Conservation (phyloP, 352 stramenopile genomes). For the Thalassiosira exigua region DNA sequence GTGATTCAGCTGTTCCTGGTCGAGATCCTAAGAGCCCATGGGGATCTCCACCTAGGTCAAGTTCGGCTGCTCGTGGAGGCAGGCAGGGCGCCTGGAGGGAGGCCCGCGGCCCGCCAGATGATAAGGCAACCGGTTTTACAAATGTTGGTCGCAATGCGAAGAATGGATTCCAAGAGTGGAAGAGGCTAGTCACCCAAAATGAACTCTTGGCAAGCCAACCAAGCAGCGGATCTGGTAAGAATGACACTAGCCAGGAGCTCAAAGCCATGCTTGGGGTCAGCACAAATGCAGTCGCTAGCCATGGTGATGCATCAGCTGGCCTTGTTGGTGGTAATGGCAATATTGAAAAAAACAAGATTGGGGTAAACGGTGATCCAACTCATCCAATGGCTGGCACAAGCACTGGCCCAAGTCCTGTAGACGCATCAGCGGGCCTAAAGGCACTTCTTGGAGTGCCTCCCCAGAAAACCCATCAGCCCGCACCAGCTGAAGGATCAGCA, state of each 20-base stretch:
- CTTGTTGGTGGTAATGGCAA: too few relatives aligned
- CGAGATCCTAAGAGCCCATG: conserved; percentile 44
- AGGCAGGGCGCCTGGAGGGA: conserved; percentile 70
- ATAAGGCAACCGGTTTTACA: conserved; percentile 76
- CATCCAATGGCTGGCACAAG: neutral
- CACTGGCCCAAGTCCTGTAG: neutral
- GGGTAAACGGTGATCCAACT: conserved; percentile 1
- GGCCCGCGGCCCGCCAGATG: conserved; percentile 66
- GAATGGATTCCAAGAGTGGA: conserved; percentile 74
- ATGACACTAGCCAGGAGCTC: conserved; percentile 47
- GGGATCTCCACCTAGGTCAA: conserved; percentile 47
- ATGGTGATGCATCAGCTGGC: too few relatives aligned
- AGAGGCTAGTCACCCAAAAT: conserved; percentile 55
- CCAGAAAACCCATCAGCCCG: conserved; percentile 4
- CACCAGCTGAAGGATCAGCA: conserved; percentile 40
- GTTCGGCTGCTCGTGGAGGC: conserved; percentile 46
- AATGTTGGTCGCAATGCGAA: conserved; percentile 43
- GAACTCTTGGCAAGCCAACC: conserved; percentile 3
- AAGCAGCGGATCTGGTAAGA: conserved; percentile 19
- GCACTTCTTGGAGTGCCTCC: conserved; percentile 60
- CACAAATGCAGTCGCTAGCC: conserved; percentile 6
- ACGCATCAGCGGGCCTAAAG: conserved; percentile 56
- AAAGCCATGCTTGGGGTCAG: conserved; percentile 76
- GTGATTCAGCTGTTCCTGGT: conserved; percentile 16
- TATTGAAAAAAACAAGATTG: too few relatives aligned